Evolutionary conservation across 371 early-diverging fungal species (phyloP).

Genomic region (Mucor irregularis): DNA sequence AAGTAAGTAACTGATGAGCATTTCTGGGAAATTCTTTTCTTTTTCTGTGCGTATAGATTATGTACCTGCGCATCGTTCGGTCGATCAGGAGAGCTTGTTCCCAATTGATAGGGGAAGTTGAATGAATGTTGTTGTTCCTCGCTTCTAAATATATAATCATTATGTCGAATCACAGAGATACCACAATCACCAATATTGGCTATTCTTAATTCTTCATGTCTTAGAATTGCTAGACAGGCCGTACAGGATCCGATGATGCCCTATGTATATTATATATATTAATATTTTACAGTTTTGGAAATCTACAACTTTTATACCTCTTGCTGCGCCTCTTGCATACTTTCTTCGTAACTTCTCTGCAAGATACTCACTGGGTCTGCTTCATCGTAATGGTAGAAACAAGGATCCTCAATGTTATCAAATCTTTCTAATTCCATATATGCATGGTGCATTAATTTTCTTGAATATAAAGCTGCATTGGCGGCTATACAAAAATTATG

Average conservation of each 20-base stretch:
- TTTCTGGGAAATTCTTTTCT: not conserved
- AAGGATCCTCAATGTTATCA: constrained; percentile 31
- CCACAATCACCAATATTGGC: constrained; percentile 94
- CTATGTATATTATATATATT: constrained; percentile 19
- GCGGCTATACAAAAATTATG: constrained; percentile 51
- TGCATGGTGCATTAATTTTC: constrained; percentile 90
- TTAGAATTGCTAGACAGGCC: constrained; percentile 78
- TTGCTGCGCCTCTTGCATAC: constrained; percentile 18
- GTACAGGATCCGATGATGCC: constrained; percentile 86
- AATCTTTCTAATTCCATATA: constrained; percentile 75
- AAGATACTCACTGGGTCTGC: constrained; percentile 71
- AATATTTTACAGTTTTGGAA: not conserved
- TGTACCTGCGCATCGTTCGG: constrained; percentile 69
- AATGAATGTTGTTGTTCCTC: constrained; percentile 86
- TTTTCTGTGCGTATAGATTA: not conserved
- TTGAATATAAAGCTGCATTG: constrained; percentile 84
- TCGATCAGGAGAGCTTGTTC: constrained; percentile 60
- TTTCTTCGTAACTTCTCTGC: constrained; percentile 63
- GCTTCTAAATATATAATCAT: constrained; percentile 83
- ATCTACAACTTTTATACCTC: too few relatives aligned
- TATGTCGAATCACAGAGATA: constrained; percentile 77
- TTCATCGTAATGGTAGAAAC: constrained; percentile 29
- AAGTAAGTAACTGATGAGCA: not conserved
- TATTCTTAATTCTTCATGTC: constrained; percentile 86
- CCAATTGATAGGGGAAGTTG: constrained; percentile 77